phyloP scores from a whole-genome alignment of 441 rosid genomes.

The Brassica balearica region DNA sequence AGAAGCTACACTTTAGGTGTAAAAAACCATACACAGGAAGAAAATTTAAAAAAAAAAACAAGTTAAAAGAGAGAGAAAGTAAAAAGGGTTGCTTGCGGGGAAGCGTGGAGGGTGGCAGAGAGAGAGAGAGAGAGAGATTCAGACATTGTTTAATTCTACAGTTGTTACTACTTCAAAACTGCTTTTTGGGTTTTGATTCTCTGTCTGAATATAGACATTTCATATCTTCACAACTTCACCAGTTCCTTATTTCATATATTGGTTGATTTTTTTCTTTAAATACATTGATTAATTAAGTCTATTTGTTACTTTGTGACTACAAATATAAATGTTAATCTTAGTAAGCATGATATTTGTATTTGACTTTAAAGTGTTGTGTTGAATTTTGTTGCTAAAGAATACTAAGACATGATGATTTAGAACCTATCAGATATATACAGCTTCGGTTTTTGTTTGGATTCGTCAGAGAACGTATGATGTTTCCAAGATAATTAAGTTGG shows the following conservation, averaged over 20 bases:
- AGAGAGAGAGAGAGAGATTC: constrained; percentile 36
- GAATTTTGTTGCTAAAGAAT: constrained; percentile 10
- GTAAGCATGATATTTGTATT: constrained; percentile 24
- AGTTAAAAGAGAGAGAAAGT: background rate
- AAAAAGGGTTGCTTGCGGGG: constrained; percentile 42
- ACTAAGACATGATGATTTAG: constrained; percentile 35
- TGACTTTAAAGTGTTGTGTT: constrained; percentile 30
- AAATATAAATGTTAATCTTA: constrained; percentile 13
- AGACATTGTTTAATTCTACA: constrained; percentile 43
- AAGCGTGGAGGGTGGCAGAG: constrained; percentile 48
- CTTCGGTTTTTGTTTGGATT: constrained; percentile 20
- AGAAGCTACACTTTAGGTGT: constrained; percentile 42
- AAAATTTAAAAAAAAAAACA: background rate
- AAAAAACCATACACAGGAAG: background rate
- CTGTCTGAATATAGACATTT: constrained; percentile 39
- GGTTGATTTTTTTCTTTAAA: background rate
- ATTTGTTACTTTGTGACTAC: background rate
- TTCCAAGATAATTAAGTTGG: constrained; percentile 30
- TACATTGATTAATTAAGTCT: background rate
- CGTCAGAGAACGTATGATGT: constrained; percentile 32
- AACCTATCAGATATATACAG: constrained; percentile 32
- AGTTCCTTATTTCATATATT: background rate
- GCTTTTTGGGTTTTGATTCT: constrained; percentile 45
- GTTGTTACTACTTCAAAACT: constrained; percentile 41
- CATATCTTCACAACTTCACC: constrained; percentile 34